Percentiles rank a stretch among this genome's conserved stretches.
Evolutionary conservation across 768 basidiomycete genomes (phyloP).

Genomic region (Lactarius akahatsu): DNA sequence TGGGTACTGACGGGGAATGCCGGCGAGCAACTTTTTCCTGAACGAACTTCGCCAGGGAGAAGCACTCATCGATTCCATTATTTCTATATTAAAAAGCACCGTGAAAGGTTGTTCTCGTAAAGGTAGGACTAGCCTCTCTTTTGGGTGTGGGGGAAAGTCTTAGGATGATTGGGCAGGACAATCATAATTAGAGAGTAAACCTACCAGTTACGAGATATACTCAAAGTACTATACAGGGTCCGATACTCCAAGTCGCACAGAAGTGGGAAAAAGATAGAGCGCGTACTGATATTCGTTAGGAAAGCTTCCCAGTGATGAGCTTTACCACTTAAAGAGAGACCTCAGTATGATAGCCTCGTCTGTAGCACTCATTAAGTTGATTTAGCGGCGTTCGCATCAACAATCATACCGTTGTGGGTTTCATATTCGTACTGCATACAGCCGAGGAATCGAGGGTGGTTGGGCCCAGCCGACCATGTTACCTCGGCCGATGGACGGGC

Average conservation of each 20-base stretch:
- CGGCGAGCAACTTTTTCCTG: conserved; percentile 12
- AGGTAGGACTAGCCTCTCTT: not conserved
- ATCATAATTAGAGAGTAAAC: not conserved
- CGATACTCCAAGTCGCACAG: not conserved
- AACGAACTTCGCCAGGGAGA: conserved; percentile 13
- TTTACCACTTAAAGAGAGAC: not conserved
- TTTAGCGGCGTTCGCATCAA: not conserved
- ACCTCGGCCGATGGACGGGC: not conserved
- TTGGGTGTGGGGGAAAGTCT: not conserved
- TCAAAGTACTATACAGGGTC: not conserved
- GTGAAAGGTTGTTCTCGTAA: not conserved
- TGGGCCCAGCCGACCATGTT: not conserved
- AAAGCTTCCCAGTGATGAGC: not conserved
- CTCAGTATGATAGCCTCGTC: not conserved
- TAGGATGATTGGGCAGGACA: not conserved
- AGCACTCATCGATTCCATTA: not conserved
- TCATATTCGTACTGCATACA: not conserved
- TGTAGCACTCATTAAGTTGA: not conserved
- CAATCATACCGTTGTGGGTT: not conserved
- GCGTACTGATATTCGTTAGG: not conserved
- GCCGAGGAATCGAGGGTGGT: not conserved
- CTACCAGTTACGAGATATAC: not conserved
- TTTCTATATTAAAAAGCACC: not conserved
- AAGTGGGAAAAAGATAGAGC: not conserved
- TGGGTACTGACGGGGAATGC: conserved; percentile 42